Percentiles rank a stretch among this genome's conserved stretches.
These are phyloP conservation scores for Mangifera indica DNA, from an alignment of 345 rosid genomes.

Conservation along the genomic window DNA sequence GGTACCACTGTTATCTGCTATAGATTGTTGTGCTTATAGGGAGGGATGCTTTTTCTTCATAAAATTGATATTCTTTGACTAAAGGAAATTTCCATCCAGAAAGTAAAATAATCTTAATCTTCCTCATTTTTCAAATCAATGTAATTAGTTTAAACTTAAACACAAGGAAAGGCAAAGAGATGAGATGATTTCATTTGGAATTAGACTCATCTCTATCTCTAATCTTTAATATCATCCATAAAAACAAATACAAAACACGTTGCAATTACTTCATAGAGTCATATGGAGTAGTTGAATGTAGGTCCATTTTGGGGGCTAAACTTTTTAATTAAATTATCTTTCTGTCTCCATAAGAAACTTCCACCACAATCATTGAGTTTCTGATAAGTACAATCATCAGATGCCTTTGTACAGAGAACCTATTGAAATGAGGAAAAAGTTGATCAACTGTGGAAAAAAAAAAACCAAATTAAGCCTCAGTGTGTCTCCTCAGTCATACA, in stretches of 20 bases:
- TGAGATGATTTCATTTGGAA: background rate
- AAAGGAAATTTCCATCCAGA: background rate
- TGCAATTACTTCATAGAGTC: background rate
- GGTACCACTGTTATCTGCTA: background rate
- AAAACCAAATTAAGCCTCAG: background rate
- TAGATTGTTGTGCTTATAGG: background rate
- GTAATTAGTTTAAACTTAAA: background rate
- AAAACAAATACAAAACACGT: background rate
- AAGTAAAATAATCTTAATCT: too few species aligned
- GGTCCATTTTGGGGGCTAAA: slow-evolving; percentile 8
- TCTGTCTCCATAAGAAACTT: background rate
- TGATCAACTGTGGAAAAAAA: background rate
- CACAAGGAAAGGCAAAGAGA: background rate
- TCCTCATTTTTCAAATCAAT: background rate
- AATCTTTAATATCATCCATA: background rate
- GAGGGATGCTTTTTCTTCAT: too few species aligned
- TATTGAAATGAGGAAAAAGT: background rate
- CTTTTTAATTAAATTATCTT: background rate
- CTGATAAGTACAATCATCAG: background rate
- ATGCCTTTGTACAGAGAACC: background rate
- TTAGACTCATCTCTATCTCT: background rate
- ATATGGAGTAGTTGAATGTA: background rate
- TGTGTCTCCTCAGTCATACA: slow-evolving; percentile 37
- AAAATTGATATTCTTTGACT: background rate
- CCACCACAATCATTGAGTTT: background rate